Evolutionary conservation across 768 basidiomycete genomes (phyloP).

Genomic region (Naematelia aurantialba): DNA sequence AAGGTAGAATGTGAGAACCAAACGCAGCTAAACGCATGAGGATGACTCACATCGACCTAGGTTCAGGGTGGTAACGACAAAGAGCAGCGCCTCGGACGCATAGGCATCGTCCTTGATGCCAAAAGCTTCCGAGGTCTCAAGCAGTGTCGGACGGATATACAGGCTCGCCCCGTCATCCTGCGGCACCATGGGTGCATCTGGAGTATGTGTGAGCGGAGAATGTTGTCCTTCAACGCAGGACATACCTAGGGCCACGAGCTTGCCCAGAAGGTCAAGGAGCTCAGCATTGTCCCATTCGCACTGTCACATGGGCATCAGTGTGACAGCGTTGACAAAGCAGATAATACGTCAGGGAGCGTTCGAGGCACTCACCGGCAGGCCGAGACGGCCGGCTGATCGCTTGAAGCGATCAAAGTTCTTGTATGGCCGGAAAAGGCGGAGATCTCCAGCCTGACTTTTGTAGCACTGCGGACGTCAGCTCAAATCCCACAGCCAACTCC

Average conservation of each 20-base stretch:
- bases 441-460: slow-evolving; percentile 64
- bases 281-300: slow-evolving; percentile 42
- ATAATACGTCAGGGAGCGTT: neutral
- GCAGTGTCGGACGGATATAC: slow-evolving; percentile 42
- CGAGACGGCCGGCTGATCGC: slow-evolving; percentile 46
- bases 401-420: slow-evolving; percentile 98
- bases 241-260: slow-evolving; percentile 41
- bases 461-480: slow-evolving; percentile 53
- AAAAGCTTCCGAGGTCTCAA: slow-evolving; percentile 42
- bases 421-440: slow-evolving; percentile 84
- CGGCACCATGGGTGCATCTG: slow-evolving; percentile 37
- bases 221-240: neutral
- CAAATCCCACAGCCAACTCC: neutral
- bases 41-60: slow-evolving; percentile 18
- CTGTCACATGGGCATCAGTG: slow-evolving; percentile 13
- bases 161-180: slow-evolving; percentile 38
- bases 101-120: slow-evolving; percentile 43
- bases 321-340: neutral
- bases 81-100: slow-evolving; percentile 39
- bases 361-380: slow-evolving; percentile 32
- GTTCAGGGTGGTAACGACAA: slow-evolving; percentile 37
- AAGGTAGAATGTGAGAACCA: too few relatives aligned
- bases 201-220: neutral
- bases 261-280: slow-evolving; percentile 35
- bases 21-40: too few relatives aligned